Evolutionary conservation across 192 early-diverging fungal genomes (phyloP), one percentile per base, ranked within the genome.

Genomic region (Mycoemilia scoparia): DNA sequence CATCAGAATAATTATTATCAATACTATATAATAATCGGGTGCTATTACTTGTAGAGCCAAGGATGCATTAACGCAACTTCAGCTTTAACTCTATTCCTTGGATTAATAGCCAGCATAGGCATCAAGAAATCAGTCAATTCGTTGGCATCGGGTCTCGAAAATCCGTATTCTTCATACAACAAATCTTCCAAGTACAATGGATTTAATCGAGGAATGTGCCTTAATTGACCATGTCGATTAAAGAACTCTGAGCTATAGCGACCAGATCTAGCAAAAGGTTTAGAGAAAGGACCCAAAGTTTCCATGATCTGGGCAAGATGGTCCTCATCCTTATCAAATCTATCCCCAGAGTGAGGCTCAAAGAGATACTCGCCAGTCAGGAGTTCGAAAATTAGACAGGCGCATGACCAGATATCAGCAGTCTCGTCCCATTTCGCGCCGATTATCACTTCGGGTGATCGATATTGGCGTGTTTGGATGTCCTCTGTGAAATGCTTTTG

Each of bases 271-370:
- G 84, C 76, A 42, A 97, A 59, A 24, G 67, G 60, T 46, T 70
- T 79, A 0, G 81, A 78, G 47, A 92, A 80, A 3, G 64, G 62
- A n/a, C 87, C 92, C 16, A 97, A 47, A 10, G 91, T 71, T 53
- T 97, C 92, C 18, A 85, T 77, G 36, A 97, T 95, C 57, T 91
- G 92, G 0, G 92, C 92, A 34, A 97, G 65, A 44, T 97, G 92
- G 56, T 97, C 92, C 53, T 96, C 90, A 49, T 96, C 84, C 49
- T 89, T 88, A 31, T 63, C 79, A 52, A 84, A 92, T 29, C 77
- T 51, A 7, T 57, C 43, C 15, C 87, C 83, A 14, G 73, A 67
- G 41, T 82, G 82, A 22, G 90, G 90, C 63, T 96, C 87, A 68
- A 96, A 96, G 22, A 96, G 57, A 40, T 87, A 96, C 51, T 90